Percentiles rank a stretch among this genome's conserved stretches.
Conservation (phyloP, 2,329 filamentous ascomycete genomes). For the Apiospora arundinis region DNA sequence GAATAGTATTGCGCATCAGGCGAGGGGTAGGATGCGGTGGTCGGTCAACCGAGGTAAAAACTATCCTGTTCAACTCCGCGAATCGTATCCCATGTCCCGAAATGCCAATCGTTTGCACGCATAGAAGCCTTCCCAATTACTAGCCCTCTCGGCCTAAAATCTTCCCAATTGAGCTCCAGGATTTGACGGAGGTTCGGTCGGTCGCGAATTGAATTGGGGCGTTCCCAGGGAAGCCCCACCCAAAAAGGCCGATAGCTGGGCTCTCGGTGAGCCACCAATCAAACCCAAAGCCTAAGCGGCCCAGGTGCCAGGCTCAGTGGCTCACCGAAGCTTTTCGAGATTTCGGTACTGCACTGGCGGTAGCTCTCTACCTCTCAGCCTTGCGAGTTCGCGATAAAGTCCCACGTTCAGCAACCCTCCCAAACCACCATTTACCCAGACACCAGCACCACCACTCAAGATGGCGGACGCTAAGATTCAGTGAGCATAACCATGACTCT, state of each 20-base stretch:
- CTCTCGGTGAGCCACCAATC: conserved; percentile 24
- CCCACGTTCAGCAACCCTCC: neutral
- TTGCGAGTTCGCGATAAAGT: conserved; percentile 23
- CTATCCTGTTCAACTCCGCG: conserved; percentile 1
- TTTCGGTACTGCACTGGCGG: conserved; percentile 17
- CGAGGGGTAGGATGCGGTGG: conserved; percentile 20
- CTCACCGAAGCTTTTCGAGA: conserved; percentile 25
- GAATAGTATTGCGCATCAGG: conserved; percentile 41
- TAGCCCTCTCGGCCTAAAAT: conserved; percentile 9
- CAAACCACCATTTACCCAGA: conserved; percentile 14
- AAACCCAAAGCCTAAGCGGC: neutral
- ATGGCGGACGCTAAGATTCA: conserved; percentile 66
- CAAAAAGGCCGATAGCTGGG: neutral
- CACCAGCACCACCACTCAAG: conserved; percentile 23
- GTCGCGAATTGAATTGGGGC: neutral
- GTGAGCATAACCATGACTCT: conserved; percentile 51
- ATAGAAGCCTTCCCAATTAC: neutral
- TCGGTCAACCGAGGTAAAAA: conserved; percentile 16
- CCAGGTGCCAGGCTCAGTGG: conserved; percentile 14
- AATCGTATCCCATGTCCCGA: conserved; percentile 6
- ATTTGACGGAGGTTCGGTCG: conserved; percentile 10
- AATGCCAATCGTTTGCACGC: neutral
- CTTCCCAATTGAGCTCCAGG: conserved; percentile 12
- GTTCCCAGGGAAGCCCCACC: neutral
- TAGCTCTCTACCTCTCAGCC: conserved; percentile 23